phyloP scores from a whole-genome alignment of 495 filamentous ascomycete species.

The Rhypophila decipiens region DNA sequence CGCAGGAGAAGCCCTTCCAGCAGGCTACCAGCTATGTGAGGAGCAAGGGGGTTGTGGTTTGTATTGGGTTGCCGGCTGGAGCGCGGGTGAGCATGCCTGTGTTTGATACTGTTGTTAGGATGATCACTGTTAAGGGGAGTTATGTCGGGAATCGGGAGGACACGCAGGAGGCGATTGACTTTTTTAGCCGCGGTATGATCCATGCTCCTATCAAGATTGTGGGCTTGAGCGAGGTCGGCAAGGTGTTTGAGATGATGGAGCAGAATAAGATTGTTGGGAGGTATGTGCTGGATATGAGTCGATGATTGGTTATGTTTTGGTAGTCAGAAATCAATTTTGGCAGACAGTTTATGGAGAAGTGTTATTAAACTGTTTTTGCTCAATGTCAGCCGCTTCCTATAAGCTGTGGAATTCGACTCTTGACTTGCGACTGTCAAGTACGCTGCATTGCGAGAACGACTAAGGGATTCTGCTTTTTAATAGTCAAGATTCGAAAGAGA shows the following conservation, averaged over 20 bases:
- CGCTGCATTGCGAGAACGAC: too few species aligned
- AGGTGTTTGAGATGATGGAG: conserved; percentile 67
- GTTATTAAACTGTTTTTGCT: too few species aligned
- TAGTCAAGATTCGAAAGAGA: too few species aligned
- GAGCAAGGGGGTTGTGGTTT: conserved; percentile 68
- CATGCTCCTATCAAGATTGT: conserved; percentile 75
- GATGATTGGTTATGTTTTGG: too few species aligned
- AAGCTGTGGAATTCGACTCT: too few species aligned
- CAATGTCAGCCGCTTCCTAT: too few species aligned
- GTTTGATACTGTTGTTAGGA: conserved; percentile 71
- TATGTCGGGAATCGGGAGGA: conserved; percentile 88
- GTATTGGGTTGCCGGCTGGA: conserved; percentile 73
- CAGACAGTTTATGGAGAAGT: too few species aligned
- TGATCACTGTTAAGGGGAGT: conserved; percentile 84
- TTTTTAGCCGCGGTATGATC: conserved; percentile 75
- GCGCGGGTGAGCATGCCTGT: conserved; percentile 75
- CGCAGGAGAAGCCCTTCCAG: conserved; percentile 83
- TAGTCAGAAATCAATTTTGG: too few species aligned
- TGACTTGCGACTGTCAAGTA: too few species aligned
- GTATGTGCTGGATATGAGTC: conserved; percentile 66
- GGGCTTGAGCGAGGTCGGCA: conserved; percentile 64
- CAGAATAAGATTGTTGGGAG: conserved; percentile 73
- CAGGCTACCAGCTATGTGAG: conserved; percentile 77
- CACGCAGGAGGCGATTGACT: conserved; percentile 75
- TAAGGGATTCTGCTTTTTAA: too few species aligned